Evolutionary conservation across 2,329 filamentous ascomycete genomes (phyloP).

Genomic region (Chrysosporium keratinophilum): DNA sequence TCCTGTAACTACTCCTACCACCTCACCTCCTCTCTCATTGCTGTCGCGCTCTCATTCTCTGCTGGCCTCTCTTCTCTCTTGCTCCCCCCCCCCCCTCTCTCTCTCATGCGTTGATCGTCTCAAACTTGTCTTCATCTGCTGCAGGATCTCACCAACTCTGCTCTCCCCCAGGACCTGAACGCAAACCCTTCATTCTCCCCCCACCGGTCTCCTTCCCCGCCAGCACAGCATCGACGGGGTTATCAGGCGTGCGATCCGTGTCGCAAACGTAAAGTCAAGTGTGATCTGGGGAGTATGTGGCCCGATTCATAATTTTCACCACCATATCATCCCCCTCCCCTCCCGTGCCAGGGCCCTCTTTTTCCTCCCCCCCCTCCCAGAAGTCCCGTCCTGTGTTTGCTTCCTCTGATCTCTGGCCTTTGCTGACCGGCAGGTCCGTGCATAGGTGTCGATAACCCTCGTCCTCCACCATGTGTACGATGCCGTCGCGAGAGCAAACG

Average conservation of each 20-base stretch:
- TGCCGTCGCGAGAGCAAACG: slow-evolving; percentile 93
- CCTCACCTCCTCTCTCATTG: not conserved
- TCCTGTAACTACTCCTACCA: not conserved
- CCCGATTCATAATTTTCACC: slow-evolving; percentile 2
- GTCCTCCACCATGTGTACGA: slow-evolving; percentile 85
- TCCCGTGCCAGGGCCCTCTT: slow-evolving; percentile 16
- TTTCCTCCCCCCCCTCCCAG: not conserved
- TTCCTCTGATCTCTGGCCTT: not conserved
- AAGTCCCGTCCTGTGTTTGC: not conserved
- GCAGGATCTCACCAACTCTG: slow-evolving; percentile 7
- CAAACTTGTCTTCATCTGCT: not conserved
- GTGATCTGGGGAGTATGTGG: slow-evolving; percentile 38
- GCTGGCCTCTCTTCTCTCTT: not conserved
- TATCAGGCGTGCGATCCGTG: slow-evolving; percentile 43
- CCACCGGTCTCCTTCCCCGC: slow-evolving; percentile 27
- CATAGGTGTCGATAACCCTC: slow-evolving; percentile 70
- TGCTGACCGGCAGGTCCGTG: not conserved
- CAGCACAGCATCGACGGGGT: slow-evolving; percentile 36
- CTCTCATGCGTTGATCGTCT: not conserved
- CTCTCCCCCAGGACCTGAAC: slow-evolving; percentile 18
- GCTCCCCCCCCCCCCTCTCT: not conserved
- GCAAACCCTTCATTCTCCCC: slow-evolving; percentile 23
- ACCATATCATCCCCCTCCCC: slow-evolving; percentile 11
- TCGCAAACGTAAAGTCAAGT: slow-evolving; percentile 42
- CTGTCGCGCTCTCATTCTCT: not conserved